phyloP scores from a whole-genome alignment of 257 asterid genomes.

The Jacaranda copaia region DNA sequence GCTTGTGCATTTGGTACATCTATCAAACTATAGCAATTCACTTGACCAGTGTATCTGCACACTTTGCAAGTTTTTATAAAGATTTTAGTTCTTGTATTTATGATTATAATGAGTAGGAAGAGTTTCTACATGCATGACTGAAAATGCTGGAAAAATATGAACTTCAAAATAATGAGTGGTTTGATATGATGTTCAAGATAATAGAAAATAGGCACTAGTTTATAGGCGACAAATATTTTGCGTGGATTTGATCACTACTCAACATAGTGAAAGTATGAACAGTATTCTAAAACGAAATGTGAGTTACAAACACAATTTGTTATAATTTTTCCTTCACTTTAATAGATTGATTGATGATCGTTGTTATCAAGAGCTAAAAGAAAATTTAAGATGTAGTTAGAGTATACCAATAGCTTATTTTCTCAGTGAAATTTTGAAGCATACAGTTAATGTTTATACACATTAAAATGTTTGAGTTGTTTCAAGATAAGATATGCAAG shows the following conservation, averaged over 20 bases:
- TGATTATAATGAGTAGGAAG: neutral
- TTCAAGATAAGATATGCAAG: conserved; percentile 5
- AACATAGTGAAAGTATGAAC: too few species aligned
- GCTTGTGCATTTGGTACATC: conserved; percentile 27
- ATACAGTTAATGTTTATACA: neutral
- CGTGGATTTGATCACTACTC: neutral
- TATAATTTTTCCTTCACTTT: neutral
- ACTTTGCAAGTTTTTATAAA: neutral
- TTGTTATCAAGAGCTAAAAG: conserved; percentile 1
- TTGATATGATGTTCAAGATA: neutral
- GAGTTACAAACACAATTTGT: too few species aligned
- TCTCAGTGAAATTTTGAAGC: neutral
- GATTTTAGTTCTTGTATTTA: neutral
- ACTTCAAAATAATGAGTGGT: conserved; percentile 11
- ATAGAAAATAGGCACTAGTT: neutral
- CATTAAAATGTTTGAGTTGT: neutral
- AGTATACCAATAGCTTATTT: neutral
- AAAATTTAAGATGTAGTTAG: neutral
- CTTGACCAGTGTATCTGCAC: neutral
- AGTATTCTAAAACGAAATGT: too few species aligned
- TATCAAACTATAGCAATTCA: conserved; percentile 18
- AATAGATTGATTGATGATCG: neutral
- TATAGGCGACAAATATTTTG: neutral
- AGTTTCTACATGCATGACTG: neutral
- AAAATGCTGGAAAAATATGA: too few species aligned